Conservation (phyloP, 305 asterid genomes). For the Striga hermonthica region DNA sequence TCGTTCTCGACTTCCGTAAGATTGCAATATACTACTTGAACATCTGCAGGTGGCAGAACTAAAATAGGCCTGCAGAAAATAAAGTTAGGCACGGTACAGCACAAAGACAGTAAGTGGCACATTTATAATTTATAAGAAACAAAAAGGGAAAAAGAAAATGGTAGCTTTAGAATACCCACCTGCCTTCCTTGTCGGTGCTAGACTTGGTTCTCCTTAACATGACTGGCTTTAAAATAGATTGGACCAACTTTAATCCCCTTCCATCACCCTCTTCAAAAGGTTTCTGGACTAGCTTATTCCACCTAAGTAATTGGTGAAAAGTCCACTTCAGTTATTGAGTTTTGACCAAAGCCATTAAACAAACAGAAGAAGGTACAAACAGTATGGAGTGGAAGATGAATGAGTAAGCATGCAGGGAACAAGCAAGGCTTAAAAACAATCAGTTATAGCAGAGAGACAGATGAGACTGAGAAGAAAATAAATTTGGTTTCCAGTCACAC, state of each 20-base stretch:
- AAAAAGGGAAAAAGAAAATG: neutral
- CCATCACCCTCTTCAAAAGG: slow-evolving; percentile 98
- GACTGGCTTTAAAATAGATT: slow-evolving; percentile 76
- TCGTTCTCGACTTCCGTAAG: slow-evolving; percentile 83
- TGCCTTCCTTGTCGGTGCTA: slow-evolving; percentile 86
- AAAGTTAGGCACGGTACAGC: slow-evolving; percentile 4
- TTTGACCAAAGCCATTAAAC: slow-evolving; percentile 18
- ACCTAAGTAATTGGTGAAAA: slow-evolving; percentile 48
- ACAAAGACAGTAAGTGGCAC: slow-evolving; percentile 18
- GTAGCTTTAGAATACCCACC: slow-evolving; percentile 45
- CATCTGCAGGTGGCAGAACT: slow-evolving; percentile 91
- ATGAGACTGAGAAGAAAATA: neutral
- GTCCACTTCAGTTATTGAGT: slow-evolving; percentile 14
- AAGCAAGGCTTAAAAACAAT: slow-evolving; percentile 4
- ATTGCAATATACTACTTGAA: slow-evolving; percentile 82
- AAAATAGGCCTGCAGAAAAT: slow-evolving; percentile 68
- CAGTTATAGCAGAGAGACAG: slow-evolving; percentile 24
- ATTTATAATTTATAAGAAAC: neutral
- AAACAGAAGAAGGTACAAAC: slow-evolving; percentile 23
- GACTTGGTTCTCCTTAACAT: slow-evolving; percentile 96
- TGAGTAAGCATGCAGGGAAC: neutral
- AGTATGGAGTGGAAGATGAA: slow-evolving; percentile 7
- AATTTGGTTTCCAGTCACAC: neutral
- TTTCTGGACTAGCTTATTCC: slow-evolving; percentile 94
- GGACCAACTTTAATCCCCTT: slow-evolving; percentile 83